Base-by-base conservation (phyloP, 768 basidiomycete species). In the Podaxis mareebaensis region DNA sequence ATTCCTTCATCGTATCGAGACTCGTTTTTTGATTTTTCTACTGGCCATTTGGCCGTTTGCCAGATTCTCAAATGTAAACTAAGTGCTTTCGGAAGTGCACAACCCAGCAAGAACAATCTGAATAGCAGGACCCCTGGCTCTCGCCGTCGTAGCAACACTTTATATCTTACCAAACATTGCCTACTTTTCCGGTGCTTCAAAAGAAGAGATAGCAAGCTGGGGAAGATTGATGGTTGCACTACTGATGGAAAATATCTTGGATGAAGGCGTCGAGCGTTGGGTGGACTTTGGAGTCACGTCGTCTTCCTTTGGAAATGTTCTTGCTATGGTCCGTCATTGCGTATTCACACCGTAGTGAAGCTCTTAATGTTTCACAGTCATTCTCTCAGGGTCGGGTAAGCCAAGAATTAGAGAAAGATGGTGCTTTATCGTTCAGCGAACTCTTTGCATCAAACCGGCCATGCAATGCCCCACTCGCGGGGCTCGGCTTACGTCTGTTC, bases 11-110 rank as follows among this genome's bases (percentile, higher is more conserved):
- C 36, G 17, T 49, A 5, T 24, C 12, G 3, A 1, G 6, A 13
- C 12, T 38, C 10, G 30, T 26, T 49, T 20, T 20, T 22, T 48
- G 22, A 42, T 12, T 22, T 22, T 20, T 13, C 39, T 38, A 17
- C 46, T 81, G 84, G 83, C 79, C 74, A 38, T 72, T 8, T 73
- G 69, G 69, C 72, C 71, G 3, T 85, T 79, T 68, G 75, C 77
- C 20, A 86, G 86, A 0, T 88, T 84, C 69, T 80, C 79, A 11
- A 85, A 85, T 60, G 82, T 82, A n/a, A 86, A 87, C 67, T 87
- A 85, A 64, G 82, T 81, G 0, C 73, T 87, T 20, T 81, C 82
- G 17, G 85, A 88, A 61, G 76, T 85, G 13, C 75, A 75, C 38
- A 77, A 86, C 58, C 87, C 87, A 1, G 75, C 84, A 1, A 75